Evolutionary conservation across 805 yeast species (phyloP).

Genomic region (Hyphopichia homilentoma): DNA sequence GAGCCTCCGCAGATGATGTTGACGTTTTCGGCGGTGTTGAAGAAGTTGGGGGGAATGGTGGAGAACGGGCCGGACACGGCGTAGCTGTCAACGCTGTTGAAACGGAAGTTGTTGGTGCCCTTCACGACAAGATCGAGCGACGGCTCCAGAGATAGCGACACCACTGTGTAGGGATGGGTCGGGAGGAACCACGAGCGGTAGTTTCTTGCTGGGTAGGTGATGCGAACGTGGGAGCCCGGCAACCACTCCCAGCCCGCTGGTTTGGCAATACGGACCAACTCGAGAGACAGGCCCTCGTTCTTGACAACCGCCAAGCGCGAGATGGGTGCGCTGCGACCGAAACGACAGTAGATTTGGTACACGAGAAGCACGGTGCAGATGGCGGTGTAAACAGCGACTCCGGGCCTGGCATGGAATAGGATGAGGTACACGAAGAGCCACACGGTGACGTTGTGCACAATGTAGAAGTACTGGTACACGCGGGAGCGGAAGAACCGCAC

Average conservation of each 20-base stretch:
- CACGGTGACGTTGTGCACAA: constrained; percentile 52
- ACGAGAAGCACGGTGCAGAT: constrained; percentile 17
- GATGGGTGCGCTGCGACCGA: constrained; percentile 22
- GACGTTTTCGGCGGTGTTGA: constrained; percentile 47
- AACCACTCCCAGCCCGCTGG: constrained; percentile 20
- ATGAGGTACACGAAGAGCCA: constrained; percentile 43
- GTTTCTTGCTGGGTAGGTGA: constrained; percentile 32
- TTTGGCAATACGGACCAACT: constrained; percentile 15
- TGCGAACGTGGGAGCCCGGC: constrained; percentile 60
- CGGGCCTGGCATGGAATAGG: constrained; percentile 68
- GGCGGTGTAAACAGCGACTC: constrained; percentile 39
- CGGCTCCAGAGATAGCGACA: constrained; percentile 39
- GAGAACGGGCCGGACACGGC: constrained; percentile 33
- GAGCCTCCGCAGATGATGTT: constrained; percentile 68
- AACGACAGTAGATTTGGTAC: constrained; percentile 9
- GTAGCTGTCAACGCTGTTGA: constrained; percentile 7
- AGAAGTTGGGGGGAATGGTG: constrained; percentile 42
- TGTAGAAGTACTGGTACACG: constrained; percentile 51
- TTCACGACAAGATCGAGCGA: constrained; percentile 43
- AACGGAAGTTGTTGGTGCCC: constrained; percentile 15
- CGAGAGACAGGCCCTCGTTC: constrained; percentile 7
- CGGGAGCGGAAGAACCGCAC: constrained; percentile 46
- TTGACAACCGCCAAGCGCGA: constrained; percentile 27
- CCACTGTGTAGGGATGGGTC: constrained; percentile 66
- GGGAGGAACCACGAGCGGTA: constrained; percentile 44